Percentiles rank a stretch among this genome's conserved stretches.
Conservation (phyloP, 805 yeast genomes). For the Hanseniaspora valbyensis region DNA sequence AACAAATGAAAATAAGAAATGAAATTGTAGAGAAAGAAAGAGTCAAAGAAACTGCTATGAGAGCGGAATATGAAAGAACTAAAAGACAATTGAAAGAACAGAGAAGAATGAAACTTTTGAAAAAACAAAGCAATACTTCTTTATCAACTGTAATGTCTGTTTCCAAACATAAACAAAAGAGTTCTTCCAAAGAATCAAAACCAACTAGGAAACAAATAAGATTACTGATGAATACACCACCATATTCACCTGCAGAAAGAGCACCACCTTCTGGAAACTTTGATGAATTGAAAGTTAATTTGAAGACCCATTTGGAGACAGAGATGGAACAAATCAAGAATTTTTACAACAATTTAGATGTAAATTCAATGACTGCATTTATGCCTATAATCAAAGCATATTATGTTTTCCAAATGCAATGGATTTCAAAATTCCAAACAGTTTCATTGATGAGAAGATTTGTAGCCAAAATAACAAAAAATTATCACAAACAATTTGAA, state of each 20-base stretch:
- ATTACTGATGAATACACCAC: background rate
- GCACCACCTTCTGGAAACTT: background rate
- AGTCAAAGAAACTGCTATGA: background rate
- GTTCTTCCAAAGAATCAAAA: background rate
- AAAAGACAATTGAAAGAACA: background rate
- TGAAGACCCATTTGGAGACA: background rate
- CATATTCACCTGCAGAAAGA: background rate
- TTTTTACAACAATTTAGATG: conserved; percentile 3
- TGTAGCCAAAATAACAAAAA: conserved; percentile 5
- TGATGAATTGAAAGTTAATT: background rate
- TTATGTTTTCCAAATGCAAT: conserved; percentile 3
- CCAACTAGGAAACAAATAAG: background rate
- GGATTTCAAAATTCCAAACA: conserved; percentile 4
- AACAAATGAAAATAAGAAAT: conserved; percentile 4
- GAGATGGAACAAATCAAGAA: background rate
- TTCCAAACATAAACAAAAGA: background rate
- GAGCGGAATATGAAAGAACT: background rate
- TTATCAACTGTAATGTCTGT: background rate
- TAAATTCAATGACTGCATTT: background rate
- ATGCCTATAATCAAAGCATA: background rate
- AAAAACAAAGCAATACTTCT: background rate
- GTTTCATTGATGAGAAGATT: background rate
- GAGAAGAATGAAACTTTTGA: background rate
- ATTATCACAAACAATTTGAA: conserved; percentile 3
- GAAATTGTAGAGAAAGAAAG: background rate